phyloP scores from a whole-genome alignment of 2,329 filamentous ascomycete species.

The Plenodomus biglobosus region DNA sequence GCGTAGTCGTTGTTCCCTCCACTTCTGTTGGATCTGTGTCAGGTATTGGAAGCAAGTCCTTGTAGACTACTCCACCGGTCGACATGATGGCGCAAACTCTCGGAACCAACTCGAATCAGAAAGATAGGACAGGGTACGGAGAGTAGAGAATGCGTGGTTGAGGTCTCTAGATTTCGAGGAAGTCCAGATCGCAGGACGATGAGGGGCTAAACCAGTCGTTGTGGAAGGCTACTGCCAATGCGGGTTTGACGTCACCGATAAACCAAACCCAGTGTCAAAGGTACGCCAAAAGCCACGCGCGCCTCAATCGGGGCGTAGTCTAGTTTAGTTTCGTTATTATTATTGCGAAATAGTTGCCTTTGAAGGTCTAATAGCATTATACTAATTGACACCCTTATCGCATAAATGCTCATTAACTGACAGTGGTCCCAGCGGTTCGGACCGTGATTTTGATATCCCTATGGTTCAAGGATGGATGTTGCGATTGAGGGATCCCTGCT shows the following conservation, averaged over 20 bases:
- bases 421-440: neutral
- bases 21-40: slow-evolving; percentile 35
- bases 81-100: slow-evolving; percentile 26
- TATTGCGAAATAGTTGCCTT: neutral
- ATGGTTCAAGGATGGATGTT: neutral
- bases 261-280: slow-evolving; percentile 7
- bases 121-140: neutral
- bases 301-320: neutral
- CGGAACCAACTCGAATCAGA: neutral
- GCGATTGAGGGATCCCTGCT: slow-evolving; percentile 6
- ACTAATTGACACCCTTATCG: neutral
- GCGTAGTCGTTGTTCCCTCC: slow-evolving; percentile 31
- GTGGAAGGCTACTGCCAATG: slow-evolving; percentile 10
- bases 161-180: neutral
- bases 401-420: neutral
- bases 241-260: slow-evolving; percentile 10
- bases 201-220: neutral
- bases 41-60: slow-evolving; percentile 42
- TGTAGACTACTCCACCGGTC: slow-evolving; percentile 36
- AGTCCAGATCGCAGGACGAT: neutral
- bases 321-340: neutral
- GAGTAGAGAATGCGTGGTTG: neutral
- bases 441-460: neutral
- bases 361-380: neutral
- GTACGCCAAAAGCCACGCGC: neutral